These are phyloP conservation scores for Synchytrium microbalum DNA, from an alignment of 371 early-diverging fungal genomes.

Conservation along the genomic window DNA sequence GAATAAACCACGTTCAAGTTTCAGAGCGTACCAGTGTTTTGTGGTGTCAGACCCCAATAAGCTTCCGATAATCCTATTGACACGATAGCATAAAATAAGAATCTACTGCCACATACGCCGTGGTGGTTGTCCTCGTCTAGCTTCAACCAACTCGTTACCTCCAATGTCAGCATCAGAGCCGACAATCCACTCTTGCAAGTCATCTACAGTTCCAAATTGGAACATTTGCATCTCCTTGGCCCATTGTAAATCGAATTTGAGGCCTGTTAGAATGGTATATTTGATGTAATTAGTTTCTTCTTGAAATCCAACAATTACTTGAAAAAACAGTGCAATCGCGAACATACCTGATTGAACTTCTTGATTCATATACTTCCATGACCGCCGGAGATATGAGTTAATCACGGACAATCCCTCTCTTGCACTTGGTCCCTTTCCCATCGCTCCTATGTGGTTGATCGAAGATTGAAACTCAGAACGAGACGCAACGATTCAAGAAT, in stretches of 20 bases:
- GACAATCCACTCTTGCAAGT: conserved; percentile 63
- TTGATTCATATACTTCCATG: conserved; percentile 19
- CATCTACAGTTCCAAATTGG: conserved; percentile 46
- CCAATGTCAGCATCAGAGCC: conserved; percentile 91
- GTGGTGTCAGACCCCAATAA: conserved; percentile 37
- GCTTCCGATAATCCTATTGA: conserved; percentile 33
- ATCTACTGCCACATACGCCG: background rate
- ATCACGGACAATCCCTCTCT: conserved; percentile 16
- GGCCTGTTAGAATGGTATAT: conserved; percentile 17
- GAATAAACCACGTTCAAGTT: background rate
- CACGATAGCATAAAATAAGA: background rate
- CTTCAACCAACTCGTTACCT: too few species aligned
- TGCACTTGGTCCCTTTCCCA: background rate
- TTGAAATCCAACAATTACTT: conserved; percentile 7
- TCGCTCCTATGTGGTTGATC: too few species aligned
- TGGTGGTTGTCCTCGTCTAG: too few species aligned
- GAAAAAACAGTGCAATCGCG: conserved; percentile 1
- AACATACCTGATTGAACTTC: conserved; percentile 23
- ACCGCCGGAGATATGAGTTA: conserved; percentile 25
- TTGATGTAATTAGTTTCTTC: background rate
- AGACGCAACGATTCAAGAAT: too few species aligned
- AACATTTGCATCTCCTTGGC: conserved; percentile 62
- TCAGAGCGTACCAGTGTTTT: conserved; percentile 27
- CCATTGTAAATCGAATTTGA: conserved; percentile 40
- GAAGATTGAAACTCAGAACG: too few species aligned